A percentile compares a stretch with the other conserved stretches of the same genome.
These are phyloP conservation scores for Cystobasidium ongulense DNA, from an alignment of 768 basidiomycete species.

Conservation along the genomic window DNA sequence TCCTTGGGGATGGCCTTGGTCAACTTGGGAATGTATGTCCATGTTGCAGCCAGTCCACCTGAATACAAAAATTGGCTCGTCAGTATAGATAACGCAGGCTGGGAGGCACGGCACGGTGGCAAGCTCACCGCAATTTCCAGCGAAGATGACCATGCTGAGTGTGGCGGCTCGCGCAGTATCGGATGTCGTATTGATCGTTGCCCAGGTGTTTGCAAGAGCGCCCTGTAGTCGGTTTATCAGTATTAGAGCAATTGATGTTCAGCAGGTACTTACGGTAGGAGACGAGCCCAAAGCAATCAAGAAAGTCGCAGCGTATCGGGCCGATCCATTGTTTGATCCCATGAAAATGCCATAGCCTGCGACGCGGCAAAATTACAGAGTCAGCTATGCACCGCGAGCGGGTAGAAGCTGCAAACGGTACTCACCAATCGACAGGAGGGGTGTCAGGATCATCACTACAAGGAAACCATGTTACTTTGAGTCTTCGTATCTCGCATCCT, in stretches of 20 bases:
- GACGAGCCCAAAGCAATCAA: constrained; percentile 1
- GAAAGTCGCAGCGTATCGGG: constrained; percentile 15
- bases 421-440: background rate
- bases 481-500: background rate
- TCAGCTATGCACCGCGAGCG: background rate
- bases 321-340: background rate
- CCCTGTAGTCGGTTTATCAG: background rate
- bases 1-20: background rate
- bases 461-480: background rate
- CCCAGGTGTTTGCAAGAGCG: constrained; percentile 28
- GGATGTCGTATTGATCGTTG: constrained; percentile 35
- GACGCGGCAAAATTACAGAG: too few relatives aligned
- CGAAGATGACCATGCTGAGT: constrained; percentile 34
- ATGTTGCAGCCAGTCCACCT: background rate
- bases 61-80: background rate
- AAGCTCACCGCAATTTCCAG: constrained; percentile 36
- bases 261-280: background rate
- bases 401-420: background rate
- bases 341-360: constrained; percentile 14
- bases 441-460: background rate
- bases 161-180: constrained; percentile 34
- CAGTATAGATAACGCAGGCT: constrained; percentile 8
- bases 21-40: background rate
- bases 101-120: constrained; percentile 15
- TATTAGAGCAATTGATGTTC: background rate